Percentiles rank a stretch among this genome's conserved stretches.
Conservation (phyloP, 805 yeast species). For the Hanseniaspora lachancei region DNA sequence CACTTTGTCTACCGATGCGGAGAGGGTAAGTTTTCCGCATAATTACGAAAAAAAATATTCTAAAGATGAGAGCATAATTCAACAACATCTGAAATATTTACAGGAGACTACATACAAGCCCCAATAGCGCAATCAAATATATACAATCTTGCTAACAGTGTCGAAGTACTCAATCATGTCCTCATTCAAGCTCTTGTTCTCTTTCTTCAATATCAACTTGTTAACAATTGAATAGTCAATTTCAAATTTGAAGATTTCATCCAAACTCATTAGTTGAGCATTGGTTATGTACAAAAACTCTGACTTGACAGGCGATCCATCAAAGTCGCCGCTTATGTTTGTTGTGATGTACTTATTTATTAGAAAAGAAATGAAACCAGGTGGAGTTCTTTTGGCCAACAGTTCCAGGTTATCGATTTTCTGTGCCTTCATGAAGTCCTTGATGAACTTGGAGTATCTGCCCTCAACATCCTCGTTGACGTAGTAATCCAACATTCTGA, state of each 20-base stretch:
- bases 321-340: conserved; percentile 13
- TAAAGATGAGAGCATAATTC: background rate
- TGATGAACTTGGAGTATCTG: conserved; percentile 41
- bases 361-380: conserved; percentile 27
- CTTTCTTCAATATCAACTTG: conserved; percentile 19
- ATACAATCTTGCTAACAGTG: conserved; percentile 44
- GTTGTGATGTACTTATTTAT: conserved; percentile 23
- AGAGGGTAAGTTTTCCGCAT: conserved; percentile 10
- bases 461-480: conserved; percentile 35
- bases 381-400: conserved; percentile 22
- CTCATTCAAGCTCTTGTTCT: conserved; percentile 16
- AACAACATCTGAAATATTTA: conserved; percentile 7
- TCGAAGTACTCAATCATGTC: conserved; percentile 51
- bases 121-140: background rate
- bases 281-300: conserved; percentile 31
- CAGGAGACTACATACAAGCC: background rate
- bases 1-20: conserved; percentile 1
- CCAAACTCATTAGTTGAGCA: conserved; percentile 24
- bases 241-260: conserved; percentile 61
- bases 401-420: conserved; percentile 22
- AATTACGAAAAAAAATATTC: conserved; percentile 21
- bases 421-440: conserved; percentile 27
- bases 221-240: conserved; percentile 47
- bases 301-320: conserved; percentile 26
- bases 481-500: conserved; percentile 34